Conservation (phyloP, 1,284 basidiomycete genomes). For the Ceratobasidium sp. region DNA sequence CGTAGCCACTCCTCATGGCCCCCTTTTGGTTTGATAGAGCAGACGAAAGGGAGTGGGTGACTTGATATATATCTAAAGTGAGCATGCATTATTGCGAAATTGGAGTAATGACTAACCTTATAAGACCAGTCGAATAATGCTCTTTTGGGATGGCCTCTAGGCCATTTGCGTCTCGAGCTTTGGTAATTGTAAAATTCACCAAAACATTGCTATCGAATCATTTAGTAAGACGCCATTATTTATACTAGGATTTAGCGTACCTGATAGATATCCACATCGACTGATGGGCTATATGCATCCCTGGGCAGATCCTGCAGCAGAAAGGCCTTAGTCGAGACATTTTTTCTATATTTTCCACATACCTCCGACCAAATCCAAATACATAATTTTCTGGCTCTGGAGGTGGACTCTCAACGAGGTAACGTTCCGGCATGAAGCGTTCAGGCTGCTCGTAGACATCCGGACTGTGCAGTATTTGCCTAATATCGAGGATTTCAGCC, state of each 20-base stretch:
- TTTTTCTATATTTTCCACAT: neutral
- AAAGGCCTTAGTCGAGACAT: neutral
- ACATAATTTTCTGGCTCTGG: conserved; percentile 30
- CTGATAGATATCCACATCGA: conserved; percentile 38
- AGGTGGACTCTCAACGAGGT: conserved; percentile 81
- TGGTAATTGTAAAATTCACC: neutral
- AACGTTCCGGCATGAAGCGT: conserved; percentile 87
- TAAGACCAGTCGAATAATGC: neutral
- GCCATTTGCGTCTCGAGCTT: neutral
- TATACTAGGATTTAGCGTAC: neutral
- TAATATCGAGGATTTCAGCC: neutral
- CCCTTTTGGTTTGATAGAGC: neutral
- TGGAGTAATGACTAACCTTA: neutral
- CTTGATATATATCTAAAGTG: neutral
- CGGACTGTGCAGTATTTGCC: conserved; percentile 77
- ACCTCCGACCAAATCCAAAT: conserved; percentile 36
- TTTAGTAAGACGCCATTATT: neutral
- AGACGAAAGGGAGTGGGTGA: neutral
- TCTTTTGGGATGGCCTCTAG: neutral
- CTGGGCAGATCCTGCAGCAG: conserved; percentile 16
- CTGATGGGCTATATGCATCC: conserved; percentile 32
- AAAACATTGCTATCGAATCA: neutral
- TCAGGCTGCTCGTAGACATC: conserved; percentile 90
- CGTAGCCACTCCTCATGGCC: conserved; percentile 1
- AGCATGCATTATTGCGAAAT: too few species aligned